These are phyloP conservation scores for Melastoma candidum DNA, from an alignment of 441 rosid species.

Conservation along the genomic window DNA sequence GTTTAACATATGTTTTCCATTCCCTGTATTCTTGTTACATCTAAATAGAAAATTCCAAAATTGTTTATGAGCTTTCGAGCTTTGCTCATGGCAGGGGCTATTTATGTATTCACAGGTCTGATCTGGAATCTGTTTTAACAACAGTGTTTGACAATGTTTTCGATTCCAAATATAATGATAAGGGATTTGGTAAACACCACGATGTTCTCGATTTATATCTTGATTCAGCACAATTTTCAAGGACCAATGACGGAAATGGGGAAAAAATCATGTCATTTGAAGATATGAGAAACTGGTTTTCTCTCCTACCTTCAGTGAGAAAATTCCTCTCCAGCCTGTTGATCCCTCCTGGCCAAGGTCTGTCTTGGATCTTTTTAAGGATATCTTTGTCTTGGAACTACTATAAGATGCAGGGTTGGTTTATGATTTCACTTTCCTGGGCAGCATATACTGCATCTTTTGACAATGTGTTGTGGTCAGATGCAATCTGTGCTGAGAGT, in stretches of 20 bases:
- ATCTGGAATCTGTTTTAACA: slow-evolving; percentile 41
- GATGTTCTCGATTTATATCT: slow-evolving; percentile 41
- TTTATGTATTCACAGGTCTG: slow-evolving; percentile 44
- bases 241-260: slow-evolving; percentile 25
- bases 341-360: slow-evolving; percentile 56
- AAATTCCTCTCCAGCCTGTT: slow-evolving; percentile 83
- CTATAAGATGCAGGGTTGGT: too few species aligned
- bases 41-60: background rate
- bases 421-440: too few species aligned
- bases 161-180: slow-evolving; percentile 22
- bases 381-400: background rate
- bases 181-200: slow-evolving; percentile 22
- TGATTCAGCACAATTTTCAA: slow-evolving; percentile 49
- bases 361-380: background rate
- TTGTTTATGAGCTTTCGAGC: background rate
- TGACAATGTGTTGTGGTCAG: too few species aligned
- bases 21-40: too few species aligned
- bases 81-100: slow-evolving; percentile 9
- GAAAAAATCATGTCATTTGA: slow-evolving; percentile 60
- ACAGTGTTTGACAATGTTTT: slow-evolving; percentile 40
- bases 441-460: too few species aligned
- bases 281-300: slow-evolving; percentile 69
- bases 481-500: too few species aligned
- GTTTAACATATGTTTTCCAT: too few species aligned
- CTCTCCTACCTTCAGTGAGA: slow-evolving; percentile 53